Evolutionary conservation across 768 basidiomycete species (phyloP).

Genomic region (Collybia sp.): DNA sequence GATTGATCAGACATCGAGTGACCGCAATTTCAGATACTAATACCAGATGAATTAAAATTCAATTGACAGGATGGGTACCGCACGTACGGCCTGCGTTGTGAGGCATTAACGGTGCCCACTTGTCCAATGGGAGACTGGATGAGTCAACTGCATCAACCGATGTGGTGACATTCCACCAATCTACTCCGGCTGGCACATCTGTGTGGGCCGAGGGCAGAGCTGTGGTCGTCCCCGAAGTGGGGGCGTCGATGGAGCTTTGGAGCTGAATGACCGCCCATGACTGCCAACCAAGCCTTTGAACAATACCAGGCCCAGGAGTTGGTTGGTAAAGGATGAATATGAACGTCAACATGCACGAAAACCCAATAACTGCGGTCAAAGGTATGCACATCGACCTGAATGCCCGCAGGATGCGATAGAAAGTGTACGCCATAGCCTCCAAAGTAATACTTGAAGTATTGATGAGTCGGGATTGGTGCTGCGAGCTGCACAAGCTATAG

Average conservation of each 20-base stretch:
- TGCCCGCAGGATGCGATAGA: slow-evolving; percentile 43
- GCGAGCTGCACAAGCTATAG: too few species aligned
- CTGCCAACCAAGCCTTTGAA: slow-evolving; percentile 84
- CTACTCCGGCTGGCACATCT: slow-evolving; percentile 30
- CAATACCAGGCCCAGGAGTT: slow-evolving; percentile 60
- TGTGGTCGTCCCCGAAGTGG: slow-evolving; percentile 9
- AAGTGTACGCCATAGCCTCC: slow-evolving; percentile 32
- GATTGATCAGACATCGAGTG: slow-evolving; percentile 61
- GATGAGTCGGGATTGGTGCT: not conserved
- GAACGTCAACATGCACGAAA: slow-evolving; percentile 70
- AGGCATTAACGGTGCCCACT: slow-evolving; percentile 72
- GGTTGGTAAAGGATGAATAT: slow-evolving; percentile 83
- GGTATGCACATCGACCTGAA: slow-evolving; percentile 54
- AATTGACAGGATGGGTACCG: not conserved
- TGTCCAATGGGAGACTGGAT: slow-evolving; percentile 74
- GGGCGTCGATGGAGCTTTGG: slow-evolving; percentile 8
- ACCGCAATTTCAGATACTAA: slow-evolving; percentile 81
- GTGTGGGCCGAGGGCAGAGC: slow-evolving; percentile 7
- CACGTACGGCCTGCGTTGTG: slow-evolving; percentile 74
- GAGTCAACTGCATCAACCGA: slow-evolving; percentile 40
- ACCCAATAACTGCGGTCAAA: slow-evolving; percentile 53
- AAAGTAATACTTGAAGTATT: not conserved
- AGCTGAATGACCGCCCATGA: slow-evolving; percentile 69
- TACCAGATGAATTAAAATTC: slow-evolving; percentile 4
- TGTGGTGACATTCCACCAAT: slow-evolving; percentile 67